Evolutionary conservation across 805 yeast species (phyloP).

Genomic region (Osmozyma mogii): DNA sequence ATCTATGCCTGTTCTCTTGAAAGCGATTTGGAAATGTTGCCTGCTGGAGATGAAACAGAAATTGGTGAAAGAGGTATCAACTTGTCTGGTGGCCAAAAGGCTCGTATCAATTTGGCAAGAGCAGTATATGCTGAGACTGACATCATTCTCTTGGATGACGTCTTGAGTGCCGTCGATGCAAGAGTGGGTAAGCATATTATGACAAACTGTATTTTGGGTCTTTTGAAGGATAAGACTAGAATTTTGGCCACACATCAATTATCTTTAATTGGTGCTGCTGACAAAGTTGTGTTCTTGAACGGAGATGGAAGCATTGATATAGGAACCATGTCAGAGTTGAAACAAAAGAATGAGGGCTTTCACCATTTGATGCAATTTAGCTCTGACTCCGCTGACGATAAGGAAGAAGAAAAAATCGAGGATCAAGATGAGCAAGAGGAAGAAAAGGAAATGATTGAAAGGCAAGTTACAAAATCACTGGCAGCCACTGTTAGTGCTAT

Average conservation of each 20-base stretch:
- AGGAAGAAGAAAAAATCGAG: slow-evolving; percentile 12
- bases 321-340: slow-evolving; percentile 55
- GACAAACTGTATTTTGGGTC: slow-evolving; percentile 57
- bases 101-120: slow-evolving; percentile 71
- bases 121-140: slow-evolving; percentile 67
- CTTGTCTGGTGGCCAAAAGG: slow-evolving; percentile 85
- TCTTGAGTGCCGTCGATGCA: slow-evolving; percentile 79
- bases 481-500: slow-evolving; percentile 13
- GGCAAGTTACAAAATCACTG: slow-evolving; percentile 4
- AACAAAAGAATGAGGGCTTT: slow-evolving; percentile 27
- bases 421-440: slow-evolving; percentile 7
- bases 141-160: slow-evolving; percentile 68
- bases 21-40: slow-evolving; percentile 56
- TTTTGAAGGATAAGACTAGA: slow-evolving; percentile 53
- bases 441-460: slow-evolving; percentile 8
- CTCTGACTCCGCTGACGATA: slow-evolving; percentile 13
- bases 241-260: slow-evolving; percentile 81
- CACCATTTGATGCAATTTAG: slow-evolving; percentile 32
- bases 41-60: slow-evolving; percentile 71
- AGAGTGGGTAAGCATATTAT: slow-evolving; percentile 78
- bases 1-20: slow-evolving; percentile 59
- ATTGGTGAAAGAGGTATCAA: slow-evolving; percentile 85
- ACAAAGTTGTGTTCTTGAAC: slow-evolving; percentile 58
- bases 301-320: slow-evolving; percentile 54
- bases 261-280: slow-evolving; percentile 61